Evolutionary conservation across 2,329 filamentous ascomycete genomes (phyloP).

Genomic region (Coniella vitis): DNA sequence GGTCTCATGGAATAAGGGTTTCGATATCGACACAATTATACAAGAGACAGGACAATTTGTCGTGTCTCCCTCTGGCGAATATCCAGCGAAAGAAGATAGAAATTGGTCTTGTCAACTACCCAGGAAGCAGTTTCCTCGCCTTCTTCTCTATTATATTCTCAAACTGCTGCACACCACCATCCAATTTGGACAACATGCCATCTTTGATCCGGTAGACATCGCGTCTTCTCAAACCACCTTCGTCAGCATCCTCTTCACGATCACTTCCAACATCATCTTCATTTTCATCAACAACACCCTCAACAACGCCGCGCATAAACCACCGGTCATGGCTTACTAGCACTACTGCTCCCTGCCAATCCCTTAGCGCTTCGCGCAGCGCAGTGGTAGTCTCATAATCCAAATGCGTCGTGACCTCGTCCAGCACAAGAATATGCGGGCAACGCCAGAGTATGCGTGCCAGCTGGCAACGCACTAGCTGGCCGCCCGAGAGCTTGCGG

Average conservation of each 20-base stretch:
- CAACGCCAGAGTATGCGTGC: slow-evolving; percentile 61
- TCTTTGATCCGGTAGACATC: slow-evolving; percentile 54
- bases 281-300: slow-evolving; percentile 44
- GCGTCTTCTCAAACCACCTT: slow-evolving; percentile 37
- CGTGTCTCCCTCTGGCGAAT: too few relatives aligned
- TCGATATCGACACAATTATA: too few relatives aligned
- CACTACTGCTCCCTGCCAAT: slow-evolving; percentile 68
- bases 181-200: slow-evolving; percentile 48
- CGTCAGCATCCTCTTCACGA: slow-evolving; percentile 38
- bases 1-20: too few relatives aligned
- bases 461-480: slow-evolving; percentile 60
- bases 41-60: too few relatives aligned
- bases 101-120: background rate
- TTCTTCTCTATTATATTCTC: slow-evolving; percentile 56
- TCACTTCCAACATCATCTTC: slow-evolving; percentile 33
- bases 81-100: too few relatives aligned
- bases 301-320: slow-evolving; percentile 68
- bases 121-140: slow-evolving; percentile 38
- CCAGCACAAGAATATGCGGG: slow-evolving; percentile 68
- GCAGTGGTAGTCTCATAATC: slow-evolving; percentile 76
- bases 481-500: slow-evolving; percentile 69
- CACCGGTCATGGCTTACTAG: slow-evolving; percentile 78
- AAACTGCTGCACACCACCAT: slow-evolving; percentile 58
- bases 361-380: slow-evolving; percentile 56
- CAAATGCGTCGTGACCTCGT: slow-evolving; percentile 79